A percentile compares a stretch with the other conserved stretches of the same genome.
phyloP scores from a whole-genome alignment of 73 alveolate species.

The Paramecium biaurelia region DNA sequence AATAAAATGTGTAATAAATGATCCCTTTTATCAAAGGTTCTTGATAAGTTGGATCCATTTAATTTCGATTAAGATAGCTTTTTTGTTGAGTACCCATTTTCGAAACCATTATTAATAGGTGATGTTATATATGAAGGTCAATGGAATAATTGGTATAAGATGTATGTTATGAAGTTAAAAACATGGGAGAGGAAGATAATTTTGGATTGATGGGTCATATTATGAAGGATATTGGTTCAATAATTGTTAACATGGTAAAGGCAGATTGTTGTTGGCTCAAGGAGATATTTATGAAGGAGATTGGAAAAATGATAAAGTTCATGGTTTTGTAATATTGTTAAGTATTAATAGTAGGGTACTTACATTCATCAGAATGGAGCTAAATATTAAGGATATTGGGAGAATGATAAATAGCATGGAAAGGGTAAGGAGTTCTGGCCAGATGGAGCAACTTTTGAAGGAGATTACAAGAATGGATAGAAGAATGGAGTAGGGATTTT shows the following conservation, averaged over 20 bases:
- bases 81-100: neutral
- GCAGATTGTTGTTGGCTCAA: conserved; percentile 58
- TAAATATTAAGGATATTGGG: conserved; percentile 61
- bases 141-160: conserved; percentile 46
- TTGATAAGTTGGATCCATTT: neutral
- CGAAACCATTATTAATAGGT: neutral
- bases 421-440: conserved; percentile 69
- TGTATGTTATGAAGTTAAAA: neutral
- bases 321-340: conserved; percentile 62
- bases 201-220: conserved; percentile 71
- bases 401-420: conserved; percentile 64
- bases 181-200: conserved; percentile 80
- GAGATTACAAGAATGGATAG: conserved; percentile 64
- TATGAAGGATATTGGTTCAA: conserved; percentile 67
- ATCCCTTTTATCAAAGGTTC: neutral
- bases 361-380: conserved; percentile 67
- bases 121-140: conserved; percentile 47
- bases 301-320: conserved; percentile 70
- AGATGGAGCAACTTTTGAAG: conserved; percentile 68
- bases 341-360: conserved; percentile 31
- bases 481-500: conserved; percentile 61
- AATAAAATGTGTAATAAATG: neutral
- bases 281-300: conserved; percentile 73
- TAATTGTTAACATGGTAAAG: conserved; percentile 65
- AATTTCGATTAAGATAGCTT: neutral